Base-by-base conservation (phyloP, 1,139 yeast genomes). In the Nematodospora anomalae region DNA sequence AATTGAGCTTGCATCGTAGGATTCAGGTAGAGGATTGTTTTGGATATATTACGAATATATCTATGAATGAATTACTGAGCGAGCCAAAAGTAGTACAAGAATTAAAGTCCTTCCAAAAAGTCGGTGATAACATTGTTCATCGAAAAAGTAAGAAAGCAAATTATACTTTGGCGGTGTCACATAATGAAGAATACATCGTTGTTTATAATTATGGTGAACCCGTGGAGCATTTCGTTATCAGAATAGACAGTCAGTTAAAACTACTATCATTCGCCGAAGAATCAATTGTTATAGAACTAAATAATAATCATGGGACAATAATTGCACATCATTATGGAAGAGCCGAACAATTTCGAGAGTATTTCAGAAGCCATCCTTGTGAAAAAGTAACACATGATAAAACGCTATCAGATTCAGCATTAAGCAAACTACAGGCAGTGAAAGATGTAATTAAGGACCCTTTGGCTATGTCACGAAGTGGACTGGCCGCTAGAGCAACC, bases 281-380 rank as follows among this genome's bases (percentile, higher is more conserved):
- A 6, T 22, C 39, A 8, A 27, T 42, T 16, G 13, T 44, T 3
- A 33, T 47, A 6, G 42, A 45, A 29, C 16, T 47, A 13, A 34
- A 34, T 4, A 31, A 31, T 6, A 29, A 26, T 6, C 21, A 23
- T 16, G 38, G 36, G 3, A 23, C 35, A 11, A 45, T 46, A 16
- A 18, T 41, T 4, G 48, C 45, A 3, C 28, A 28, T n/a, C 50
- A 44, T 33, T 22, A 33, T 20, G 43, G 43, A 2, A 22, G 34
- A 12, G 46, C 42, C 26, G 33, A 25, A 4, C 35, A 32, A 3
- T n/a, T 47, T 7, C 41, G 50, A 14, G 36, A 42, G 7, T 47
- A 40, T 34, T 43, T 46, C 22, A 40, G 34, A n/a, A 12, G 22
- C 1, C 24, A 36, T n/a, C 42, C 38, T 5, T 28, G 26, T 10